Evolutionary conservation across 768 basidiomycete genomes (phyloP).

Genomic region (Suillus clintonianus): DNA sequence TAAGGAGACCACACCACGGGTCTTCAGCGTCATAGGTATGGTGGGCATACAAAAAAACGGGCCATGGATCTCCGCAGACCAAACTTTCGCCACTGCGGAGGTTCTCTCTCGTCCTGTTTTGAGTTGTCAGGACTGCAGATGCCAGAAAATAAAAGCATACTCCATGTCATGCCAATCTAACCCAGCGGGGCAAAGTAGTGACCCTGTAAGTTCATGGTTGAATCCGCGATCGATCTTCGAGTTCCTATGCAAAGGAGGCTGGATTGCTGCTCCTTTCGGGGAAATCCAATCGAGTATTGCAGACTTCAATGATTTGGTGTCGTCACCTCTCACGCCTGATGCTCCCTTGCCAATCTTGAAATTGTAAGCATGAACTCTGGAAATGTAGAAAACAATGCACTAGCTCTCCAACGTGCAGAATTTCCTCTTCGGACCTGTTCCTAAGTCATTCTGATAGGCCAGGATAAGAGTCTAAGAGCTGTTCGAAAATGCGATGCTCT

Average conservation of each 20-base stretch:
- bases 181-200: constrained; percentile 19
- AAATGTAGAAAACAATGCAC: constrained; percentile 2
- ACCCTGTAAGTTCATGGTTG: constrained; percentile 17
- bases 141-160: constrained; percentile 7
- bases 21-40: constrained; percentile 17
- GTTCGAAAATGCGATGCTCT: constrained; percentile 1
- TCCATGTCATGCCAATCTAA: constrained; percentile 18
- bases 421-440: constrained; percentile 4
- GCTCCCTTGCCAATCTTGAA: constrained; percentile 6
- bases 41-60: constrained; percentile 16
- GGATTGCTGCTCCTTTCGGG: constrained; percentile 13
- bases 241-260: constrained; percentile 14
- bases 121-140: not conserved
- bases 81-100: constrained; percentile 9
- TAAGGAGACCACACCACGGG: constrained; percentile 22
- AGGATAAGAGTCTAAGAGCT: constrained; percentile 1
- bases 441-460: constrained; percentile 1
- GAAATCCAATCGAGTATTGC: constrained; percentile 20
- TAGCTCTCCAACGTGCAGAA: not conserved
- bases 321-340: constrained; percentile 2
- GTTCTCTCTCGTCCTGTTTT: constrained; percentile 9
- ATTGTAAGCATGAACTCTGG: not conserved
- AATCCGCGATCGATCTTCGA: constrained; percentile 15
- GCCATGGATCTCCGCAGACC: constrained; percentile 21
- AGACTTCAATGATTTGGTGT: constrained; percentile 10